Evolutionary conservation across 495 filamentous ascomycete species (phyloP).

Genomic region (Chaetomium cochliodes): DNA sequence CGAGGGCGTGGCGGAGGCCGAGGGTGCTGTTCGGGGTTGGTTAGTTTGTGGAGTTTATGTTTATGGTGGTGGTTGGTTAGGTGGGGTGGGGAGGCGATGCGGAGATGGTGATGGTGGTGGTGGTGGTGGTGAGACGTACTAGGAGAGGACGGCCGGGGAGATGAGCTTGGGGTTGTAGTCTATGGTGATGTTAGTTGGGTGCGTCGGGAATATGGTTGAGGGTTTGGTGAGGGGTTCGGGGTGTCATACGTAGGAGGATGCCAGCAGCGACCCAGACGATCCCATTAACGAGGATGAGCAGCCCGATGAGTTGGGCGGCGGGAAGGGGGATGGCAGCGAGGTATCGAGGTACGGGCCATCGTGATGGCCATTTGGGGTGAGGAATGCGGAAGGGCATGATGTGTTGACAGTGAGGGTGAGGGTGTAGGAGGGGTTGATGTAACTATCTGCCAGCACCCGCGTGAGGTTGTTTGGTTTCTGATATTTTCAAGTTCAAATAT

Average conservation of each 20-base stretch:
- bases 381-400: constrained; percentile 10
- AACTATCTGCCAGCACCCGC: not conserved
- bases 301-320: constrained; percentile 64
- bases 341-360: constrained; percentile 5
- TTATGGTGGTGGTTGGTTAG: not conserved
- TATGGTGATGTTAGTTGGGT: not conserved
- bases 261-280: constrained; percentile 71
- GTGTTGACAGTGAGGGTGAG: no score
- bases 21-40: constrained; percentile 63
- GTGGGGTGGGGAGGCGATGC: not conserved
- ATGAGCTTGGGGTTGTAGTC: constrained; percentile 58
- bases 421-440: not conserved
- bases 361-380: not conserved
- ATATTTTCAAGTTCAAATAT: not conserved
- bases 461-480: not conserved
- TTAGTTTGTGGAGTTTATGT: not conserved
- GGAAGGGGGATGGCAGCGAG: constrained; percentile 55
- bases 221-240: not conserved
- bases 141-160: constrained; percentile 77
- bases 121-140: constrained; percentile 43
- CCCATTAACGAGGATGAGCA: constrained; percentile 64
- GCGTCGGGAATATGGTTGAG: not conserved
- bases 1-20: constrained; percentile 88
- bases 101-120: not conserved
- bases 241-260: constrained; percentile 54